These are phyloP conservation scores for Porcisia hertigi DNA, from an alignment of 208 protist species.

Conservation along the genomic window DNA sequence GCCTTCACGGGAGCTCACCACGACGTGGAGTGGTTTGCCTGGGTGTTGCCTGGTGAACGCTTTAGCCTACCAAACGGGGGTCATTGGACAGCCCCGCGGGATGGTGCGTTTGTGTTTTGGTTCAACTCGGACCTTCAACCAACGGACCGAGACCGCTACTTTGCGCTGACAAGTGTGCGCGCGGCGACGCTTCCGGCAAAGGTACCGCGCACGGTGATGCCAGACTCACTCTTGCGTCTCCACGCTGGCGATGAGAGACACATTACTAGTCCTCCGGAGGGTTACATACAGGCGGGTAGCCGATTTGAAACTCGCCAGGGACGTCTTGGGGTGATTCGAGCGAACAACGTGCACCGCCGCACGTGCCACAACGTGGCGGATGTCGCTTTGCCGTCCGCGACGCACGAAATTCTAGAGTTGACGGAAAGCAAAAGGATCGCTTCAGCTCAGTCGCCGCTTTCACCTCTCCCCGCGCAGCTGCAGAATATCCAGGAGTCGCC, in stretches of 20 bases:
- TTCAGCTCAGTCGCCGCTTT: not conserved
- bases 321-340: not conserved
- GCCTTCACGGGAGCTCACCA: conserved; percentile 48
- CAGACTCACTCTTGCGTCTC: conserved; percentile 58
- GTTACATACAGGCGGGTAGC: conserved; percentile 10
- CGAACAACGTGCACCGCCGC: conserved; percentile 24
- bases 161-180: conserved; percentile 55
- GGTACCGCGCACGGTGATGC: conserved; percentile 47
- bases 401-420: conserved; percentile 30
- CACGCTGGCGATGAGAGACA: conserved; percentile 30
- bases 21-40: conserved; percentile 65
- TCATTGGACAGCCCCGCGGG: conserved; percentile 46
- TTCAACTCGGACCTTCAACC: conserved; percentile 65
- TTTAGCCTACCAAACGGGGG: conserved; percentile 55
- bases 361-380: conserved; percentile 21
- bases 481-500: not conserved
- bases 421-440: not conserved
- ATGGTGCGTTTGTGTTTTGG: conserved; percentile 86
- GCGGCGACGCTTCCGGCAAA: conserved; percentile 44
- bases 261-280: conserved; percentile 6
- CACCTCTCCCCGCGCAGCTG: not conserved
- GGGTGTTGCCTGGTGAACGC: conserved; percentile 70
- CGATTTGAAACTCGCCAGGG: not conserved
- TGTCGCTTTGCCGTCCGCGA: conserved; percentile 25
- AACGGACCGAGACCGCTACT: conserved; percentile 77